Conservation (phyloP, 768 basidiomycete species). For the Crepidotus variabilis region DNA sequence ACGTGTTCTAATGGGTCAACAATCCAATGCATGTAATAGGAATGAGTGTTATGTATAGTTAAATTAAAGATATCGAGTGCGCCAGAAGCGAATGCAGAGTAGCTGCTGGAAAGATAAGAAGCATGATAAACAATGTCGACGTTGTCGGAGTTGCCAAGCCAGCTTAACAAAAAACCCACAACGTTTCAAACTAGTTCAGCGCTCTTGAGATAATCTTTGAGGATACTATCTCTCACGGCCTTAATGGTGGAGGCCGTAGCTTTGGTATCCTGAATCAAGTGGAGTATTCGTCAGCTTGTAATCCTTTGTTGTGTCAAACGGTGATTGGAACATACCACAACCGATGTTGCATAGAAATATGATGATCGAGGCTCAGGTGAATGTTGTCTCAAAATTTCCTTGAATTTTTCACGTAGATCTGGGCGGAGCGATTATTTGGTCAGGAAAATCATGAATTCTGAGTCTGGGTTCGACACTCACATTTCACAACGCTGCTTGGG, state of each 20-base stretch:
- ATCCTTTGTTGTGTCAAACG: too few relatives aligned
- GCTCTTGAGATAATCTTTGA: conserved; percentile 45
- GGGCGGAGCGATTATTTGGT: background rate
- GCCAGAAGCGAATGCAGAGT: too few relatives aligned
- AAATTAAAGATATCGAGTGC: too few relatives aligned
- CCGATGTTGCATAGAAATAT: conserved; percentile 59
- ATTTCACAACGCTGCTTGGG: conserved; percentile 45
- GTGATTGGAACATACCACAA: conserved; percentile 40
- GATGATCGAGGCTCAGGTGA: conserved; percentile 47
- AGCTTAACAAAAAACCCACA: background rate
- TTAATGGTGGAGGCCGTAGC: conserved; percentile 49
- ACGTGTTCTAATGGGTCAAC: too few relatives aligned
- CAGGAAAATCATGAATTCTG: conserved; percentile 16
- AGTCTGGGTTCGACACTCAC: conserved; percentile 31
- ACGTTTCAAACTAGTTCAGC: conserved; percentile 37
- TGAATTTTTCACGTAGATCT: conserved; percentile 42
- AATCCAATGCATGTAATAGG: too few relatives aligned
- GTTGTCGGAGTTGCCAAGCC: too few relatives aligned
- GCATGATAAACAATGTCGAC: too few relatives aligned
- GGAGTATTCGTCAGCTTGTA: background rate
- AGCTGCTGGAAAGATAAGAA: too few relatives aligned
- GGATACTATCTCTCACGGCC: conserved; percentile 52
- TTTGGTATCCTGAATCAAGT: conserved; percentile 43
- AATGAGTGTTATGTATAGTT: too few relatives aligned
- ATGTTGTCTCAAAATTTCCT: conserved; percentile 46